A percentile compares a stretch with the other conserved stretches of the same genome.
These are phyloP conservation scores for Fallopia convolvulus DNA, from an alignment of 148 eudicot genomes.

Conservation along the genomic window DNA sequence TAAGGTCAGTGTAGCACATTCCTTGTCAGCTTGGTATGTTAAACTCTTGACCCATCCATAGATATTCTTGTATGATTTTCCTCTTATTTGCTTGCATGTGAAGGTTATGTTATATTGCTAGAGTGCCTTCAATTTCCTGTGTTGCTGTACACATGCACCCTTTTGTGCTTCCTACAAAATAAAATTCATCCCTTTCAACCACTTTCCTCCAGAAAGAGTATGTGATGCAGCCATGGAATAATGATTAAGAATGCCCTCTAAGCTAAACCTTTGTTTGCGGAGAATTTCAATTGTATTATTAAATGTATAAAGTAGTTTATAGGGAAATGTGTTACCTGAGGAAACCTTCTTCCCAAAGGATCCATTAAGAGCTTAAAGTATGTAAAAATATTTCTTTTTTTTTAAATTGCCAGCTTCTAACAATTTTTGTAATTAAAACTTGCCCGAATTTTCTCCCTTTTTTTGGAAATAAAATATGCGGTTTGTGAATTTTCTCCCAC, in stretches of 20 bases:
- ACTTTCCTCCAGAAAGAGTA: not conserved
- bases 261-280: not conserved
- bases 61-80: not conserved
- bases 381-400: not conserved
- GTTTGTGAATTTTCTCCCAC: not conserved
- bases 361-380: not conserved
- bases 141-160: not conserved
- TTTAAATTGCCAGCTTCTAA: not conserved
- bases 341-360: not conserved
- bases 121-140: not conserved
- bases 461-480: not conserved
- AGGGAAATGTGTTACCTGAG: not conserved
- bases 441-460: not conserved
- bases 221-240: not conserved
- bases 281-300: not conserved
- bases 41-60: not conserved
- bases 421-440: not conserved
- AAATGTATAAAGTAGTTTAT: not conserved
- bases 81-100: not conserved
- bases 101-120: not conserved
- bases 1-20: slow-evolving; percentile 49
- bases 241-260: not conserved
- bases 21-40: slow-evolving; percentile 8
- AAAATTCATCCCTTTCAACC: not conserved
- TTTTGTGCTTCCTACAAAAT: not conserved